Evolutionary conservation across 345 rosid species (phyloP).

Genomic region (Camelina laxa): DNA sequence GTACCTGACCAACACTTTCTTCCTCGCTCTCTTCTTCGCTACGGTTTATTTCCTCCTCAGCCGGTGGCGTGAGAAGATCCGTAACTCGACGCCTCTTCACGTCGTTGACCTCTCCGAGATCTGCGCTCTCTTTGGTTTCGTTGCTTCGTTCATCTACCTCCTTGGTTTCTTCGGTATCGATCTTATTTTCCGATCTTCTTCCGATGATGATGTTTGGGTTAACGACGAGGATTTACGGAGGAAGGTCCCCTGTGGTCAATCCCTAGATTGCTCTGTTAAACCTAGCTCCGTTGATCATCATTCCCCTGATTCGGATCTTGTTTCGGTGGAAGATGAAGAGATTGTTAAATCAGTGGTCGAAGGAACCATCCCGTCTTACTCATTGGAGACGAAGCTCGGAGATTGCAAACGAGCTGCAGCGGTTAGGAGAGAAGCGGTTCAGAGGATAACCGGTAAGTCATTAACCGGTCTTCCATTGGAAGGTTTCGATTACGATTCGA

Average conservation of each 20-base stretch:
- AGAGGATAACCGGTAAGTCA: conserved; percentile 49
- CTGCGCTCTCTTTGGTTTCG: conserved; percentile 42
- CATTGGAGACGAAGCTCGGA: conserved; percentile 53
- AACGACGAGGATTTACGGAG: conserved; percentile 46
- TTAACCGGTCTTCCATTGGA: conserved; percentile 54
- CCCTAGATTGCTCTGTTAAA: conserved; percentile 49
- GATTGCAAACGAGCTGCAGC: conserved; percentile 52
- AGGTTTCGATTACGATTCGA: conserved; percentile 55
- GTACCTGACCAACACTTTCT: conserved; percentile 51
- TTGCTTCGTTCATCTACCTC: conserved; percentile 44
- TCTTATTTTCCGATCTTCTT: conserved; percentile 33
- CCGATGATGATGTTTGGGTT: conserved; percentile 57
- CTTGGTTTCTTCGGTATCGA: conserved; percentile 49
- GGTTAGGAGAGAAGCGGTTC: conserved; percentile 53
- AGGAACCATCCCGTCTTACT: conserved; percentile 47
- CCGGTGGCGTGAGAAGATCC: conserved; percentile 59
- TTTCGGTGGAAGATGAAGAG: conserved; percentile 46
- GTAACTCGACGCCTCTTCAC: conserved; percentile 46
- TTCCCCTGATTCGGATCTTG: conserved; percentile 23
- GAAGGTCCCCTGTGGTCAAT: conserved; percentile 54
- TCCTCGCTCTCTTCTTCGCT: conserved; percentile 58
- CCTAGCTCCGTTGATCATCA: conserved; percentile 14
- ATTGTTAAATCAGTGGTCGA: conserved; percentile 46
- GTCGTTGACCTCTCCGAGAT: conserved; percentile 51
- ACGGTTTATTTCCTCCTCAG: conserved; percentile 58